phyloP scores from a whole-genome alignment of 176 grass and related monocot species.

The Hordeum vulgare region DNA sequence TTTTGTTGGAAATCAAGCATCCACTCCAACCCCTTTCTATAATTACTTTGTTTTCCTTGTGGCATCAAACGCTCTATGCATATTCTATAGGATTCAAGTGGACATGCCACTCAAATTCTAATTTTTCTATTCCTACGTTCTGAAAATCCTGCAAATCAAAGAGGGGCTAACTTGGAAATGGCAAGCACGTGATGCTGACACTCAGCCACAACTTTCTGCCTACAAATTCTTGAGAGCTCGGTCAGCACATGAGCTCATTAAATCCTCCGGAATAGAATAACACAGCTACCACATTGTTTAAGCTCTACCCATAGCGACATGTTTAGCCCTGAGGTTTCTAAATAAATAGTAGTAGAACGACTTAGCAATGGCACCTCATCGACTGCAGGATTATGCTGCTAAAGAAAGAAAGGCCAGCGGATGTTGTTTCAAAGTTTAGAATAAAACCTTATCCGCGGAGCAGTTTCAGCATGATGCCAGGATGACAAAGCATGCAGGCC shows the following conservation, averaged over 20 bases:
- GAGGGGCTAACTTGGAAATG: not conserved
- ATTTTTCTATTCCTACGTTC: too few species aligned
- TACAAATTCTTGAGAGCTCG: not conserved
- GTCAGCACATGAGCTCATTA: not conserved
- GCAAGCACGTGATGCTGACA: not conserved
- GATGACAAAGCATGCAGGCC: not conserved
- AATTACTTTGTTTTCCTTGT: too few species aligned
- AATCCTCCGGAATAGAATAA: not conserved
- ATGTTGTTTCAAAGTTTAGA: not conserved
- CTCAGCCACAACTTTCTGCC: not conserved
- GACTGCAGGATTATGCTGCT: not conserved
- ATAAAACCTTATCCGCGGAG: not conserved
- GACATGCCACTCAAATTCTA: too few species aligned
- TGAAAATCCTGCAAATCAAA: too few species aligned
- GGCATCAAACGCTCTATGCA: too few species aligned
- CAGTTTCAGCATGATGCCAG: constrained; percentile 10
- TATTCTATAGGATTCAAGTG: too few species aligned
- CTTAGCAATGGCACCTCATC: not conserved
- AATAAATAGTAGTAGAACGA: not conserved
- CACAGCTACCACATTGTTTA: not conserved
- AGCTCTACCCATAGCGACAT: not conserved
- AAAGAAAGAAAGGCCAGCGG: not conserved
- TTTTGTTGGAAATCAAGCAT: too few species aligned
- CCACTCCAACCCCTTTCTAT: too few species aligned
- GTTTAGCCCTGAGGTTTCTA: not conserved